Percentiles rank a stretch among this genome's conserved stretches.
These are phyloP conservation scores for Clonostachys chloroleuca DNA, from an alignment of 2,329 filamentous ascomycete genomes.

Conservation along the genomic window DNA sequence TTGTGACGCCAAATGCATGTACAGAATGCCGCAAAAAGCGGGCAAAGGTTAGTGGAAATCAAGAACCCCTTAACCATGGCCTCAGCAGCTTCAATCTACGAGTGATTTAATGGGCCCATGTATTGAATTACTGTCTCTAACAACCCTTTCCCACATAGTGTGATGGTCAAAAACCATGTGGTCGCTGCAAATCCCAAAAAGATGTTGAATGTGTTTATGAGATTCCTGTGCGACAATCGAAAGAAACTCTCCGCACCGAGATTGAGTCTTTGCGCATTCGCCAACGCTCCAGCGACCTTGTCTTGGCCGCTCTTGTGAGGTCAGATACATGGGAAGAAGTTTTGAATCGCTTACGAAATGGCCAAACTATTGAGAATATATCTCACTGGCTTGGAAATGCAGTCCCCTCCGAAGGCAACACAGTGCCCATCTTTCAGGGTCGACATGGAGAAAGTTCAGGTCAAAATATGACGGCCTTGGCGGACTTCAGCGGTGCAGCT, in stretches of 20 bases:
- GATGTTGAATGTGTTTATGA: slow-evolving; percentile 57
- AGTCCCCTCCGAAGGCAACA: slow-evolving; percentile 20
- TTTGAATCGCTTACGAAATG: slow-evolving; percentile 44
- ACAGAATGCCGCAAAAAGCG: slow-evolving; percentile 60
- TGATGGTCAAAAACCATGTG: slow-evolving; percentile 52
- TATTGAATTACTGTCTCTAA: background rate
- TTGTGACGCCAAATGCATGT: slow-evolving; percentile 57
- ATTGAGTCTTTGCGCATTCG: slow-evolving; percentile 52
- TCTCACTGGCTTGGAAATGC: slow-evolving; percentile 45
- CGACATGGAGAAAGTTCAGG: slow-evolving; percentile 6
- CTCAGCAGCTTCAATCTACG: background rate
- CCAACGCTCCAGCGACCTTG: slow-evolving; percentile 48
- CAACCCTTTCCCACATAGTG: slow-evolving; percentile 33
- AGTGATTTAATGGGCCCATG: background rate
- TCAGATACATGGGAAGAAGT: slow-evolving; percentile 50
- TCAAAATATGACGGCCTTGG: slow-evolving; percentile 9
- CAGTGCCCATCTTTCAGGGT: slow-evolving; percentile 17
- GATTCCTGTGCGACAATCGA: slow-evolving; percentile 58
- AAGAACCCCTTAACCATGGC: background rate
- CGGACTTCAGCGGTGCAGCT: slow-evolving; percentile 19
- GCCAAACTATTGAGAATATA: slow-evolving; percentile 50
- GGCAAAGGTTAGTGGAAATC: slow-evolving; percentile 44
- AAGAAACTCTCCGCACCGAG: slow-evolving; percentile 55
- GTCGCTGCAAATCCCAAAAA: slow-evolving; percentile 49
- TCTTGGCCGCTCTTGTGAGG: slow-evolving; percentile 48